A percentile compares a stretch with the other conserved stretches of the same genome.
Evolutionary conservation across 257 asterid genomes (phyloP).

Genomic region (Thymus mandschuricus): DNA sequence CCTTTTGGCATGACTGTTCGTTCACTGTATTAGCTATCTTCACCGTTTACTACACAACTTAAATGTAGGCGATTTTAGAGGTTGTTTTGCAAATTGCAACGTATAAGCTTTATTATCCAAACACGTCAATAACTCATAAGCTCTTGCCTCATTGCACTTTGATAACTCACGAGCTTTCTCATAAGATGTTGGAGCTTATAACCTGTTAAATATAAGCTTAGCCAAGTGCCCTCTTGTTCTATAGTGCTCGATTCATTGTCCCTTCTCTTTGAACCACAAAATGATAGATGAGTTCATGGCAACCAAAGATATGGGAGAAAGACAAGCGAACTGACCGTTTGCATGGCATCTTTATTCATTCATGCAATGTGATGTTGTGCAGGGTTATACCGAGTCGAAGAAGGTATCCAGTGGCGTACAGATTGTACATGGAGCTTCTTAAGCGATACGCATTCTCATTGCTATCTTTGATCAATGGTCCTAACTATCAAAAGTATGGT

Average conservation of each 20-base stretch:
- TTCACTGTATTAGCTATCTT: slow-evolving; percentile 8
- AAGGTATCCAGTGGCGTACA: slow-evolving; percentile 75
- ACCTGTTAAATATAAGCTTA: no score
- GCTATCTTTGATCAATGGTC: slow-evolving; percentile 72
- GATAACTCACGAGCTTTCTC: no score
- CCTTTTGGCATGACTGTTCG: not conserved
- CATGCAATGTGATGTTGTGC: slow-evolving; percentile 36
- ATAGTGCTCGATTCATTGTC: not conserved
- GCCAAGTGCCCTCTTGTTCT: not conserved
- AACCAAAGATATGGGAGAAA: not conserved
- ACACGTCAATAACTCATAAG: no score
- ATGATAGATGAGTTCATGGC: not conserved
- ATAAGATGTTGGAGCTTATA: no score
- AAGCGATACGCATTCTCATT: slow-evolving; percentile 79
- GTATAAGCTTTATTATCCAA: no score
- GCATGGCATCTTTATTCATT: not conserved
- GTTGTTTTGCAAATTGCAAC: no score
- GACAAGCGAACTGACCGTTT: slow-evolving; percentile 10
- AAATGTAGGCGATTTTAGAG: slow-evolving; percentile 1
- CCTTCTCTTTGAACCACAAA: not conserved
- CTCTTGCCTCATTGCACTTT: no score
- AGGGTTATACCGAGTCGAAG: slow-evolving; percentile 77
- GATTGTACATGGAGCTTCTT: slow-evolving; percentile 87
- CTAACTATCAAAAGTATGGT: slow-evolving; percentile 74
- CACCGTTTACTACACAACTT: not conserved